Percentiles rank a stretch among this genome's conserved stretches.
Conservation (phyloP, 2,329 filamentous ascomycete genomes). For the Dactylellina leptospora region DNA sequence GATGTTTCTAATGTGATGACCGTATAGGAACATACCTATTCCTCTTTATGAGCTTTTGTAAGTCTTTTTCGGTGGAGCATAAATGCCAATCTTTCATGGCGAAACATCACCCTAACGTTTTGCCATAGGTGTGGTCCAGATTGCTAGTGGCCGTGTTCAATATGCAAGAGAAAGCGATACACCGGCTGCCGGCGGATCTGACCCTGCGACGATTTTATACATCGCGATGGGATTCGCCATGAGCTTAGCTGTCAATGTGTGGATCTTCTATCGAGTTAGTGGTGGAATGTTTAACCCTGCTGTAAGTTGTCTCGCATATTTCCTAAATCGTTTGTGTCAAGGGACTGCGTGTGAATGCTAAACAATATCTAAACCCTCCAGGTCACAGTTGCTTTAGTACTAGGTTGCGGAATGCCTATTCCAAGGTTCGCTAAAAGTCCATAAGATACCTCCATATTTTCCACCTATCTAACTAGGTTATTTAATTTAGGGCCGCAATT, state of each 20-base stretch:
- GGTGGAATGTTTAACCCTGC: slow-evolving; percentile 61
- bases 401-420: slow-evolving; percentile 38
- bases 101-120: not conserved
- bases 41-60: slow-evolving; percentile 45
- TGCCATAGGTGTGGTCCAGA: slow-evolving; percentile 22
- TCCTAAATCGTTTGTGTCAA: no score
- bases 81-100: not conserved
- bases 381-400: slow-evolving; percentile 42
- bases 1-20: not conserved
- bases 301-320: slow-evolving; percentile 57
- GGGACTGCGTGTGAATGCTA: not conserved
- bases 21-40: slow-evolving; percentile 41
- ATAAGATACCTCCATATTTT: slow-evolving; percentile 12
- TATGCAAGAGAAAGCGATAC: slow-evolving; percentile 23
- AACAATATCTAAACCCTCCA: slow-evolving; percentile 8
- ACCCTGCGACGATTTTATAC: slow-evolving; percentile 61
- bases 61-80: not conserved
- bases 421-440: slow-evolving; percentile 29
- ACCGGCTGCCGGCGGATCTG: slow-evolving; percentile 10
- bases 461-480: slow-evolving; percentile 9
- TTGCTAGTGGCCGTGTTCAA: slow-evolving; percentile 20
- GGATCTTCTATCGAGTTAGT: slow-evolving; percentile 68
- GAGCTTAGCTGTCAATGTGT: slow-evolving; percentile 66
- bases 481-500: slow-evolving; percentile 29
- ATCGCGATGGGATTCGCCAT: slow-evolving; percentile 66